A percentile compares a stretch with the other conserved stretches of the same genome.
Conservation (phyloP, 495 filamentous ascomycete genomes). For the Penicillium crystallinum region DNA sequence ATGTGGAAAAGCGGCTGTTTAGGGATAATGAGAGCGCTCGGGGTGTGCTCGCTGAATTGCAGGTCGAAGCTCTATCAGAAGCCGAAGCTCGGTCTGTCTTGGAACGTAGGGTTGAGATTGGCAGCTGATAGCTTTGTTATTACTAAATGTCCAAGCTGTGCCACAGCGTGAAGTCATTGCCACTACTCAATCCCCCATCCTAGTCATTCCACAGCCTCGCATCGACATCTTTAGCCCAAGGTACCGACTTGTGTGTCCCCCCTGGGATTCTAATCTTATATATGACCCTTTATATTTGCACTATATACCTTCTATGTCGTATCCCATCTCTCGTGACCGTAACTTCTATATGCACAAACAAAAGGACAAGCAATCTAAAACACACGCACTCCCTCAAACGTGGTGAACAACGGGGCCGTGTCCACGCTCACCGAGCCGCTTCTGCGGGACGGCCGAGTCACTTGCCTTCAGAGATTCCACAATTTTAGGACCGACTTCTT, state of each 20-base stretch:
- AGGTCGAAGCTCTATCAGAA: constrained; percentile 59
- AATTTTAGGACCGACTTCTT: constrained; percentile 55
- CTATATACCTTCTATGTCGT: not conserved
- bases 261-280: not conserved
- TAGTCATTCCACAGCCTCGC: not conserved
- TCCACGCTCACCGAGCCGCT: constrained; percentile 28
- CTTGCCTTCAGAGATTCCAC: constrained; percentile 27
- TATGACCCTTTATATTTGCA: not conserved
- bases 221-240: not conserved
- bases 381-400: constrained; percentile 4
- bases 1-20: constrained; percentile 73
- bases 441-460: constrained; percentile 8
- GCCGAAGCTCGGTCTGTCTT: constrained; percentile 72
- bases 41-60: constrained; percentile 62
- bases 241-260: not conserved
- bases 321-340: not conserved
- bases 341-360: not conserved
- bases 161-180: not conserved
- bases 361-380: not conserved
- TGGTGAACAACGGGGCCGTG: constrained; percentile 36
- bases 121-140: constrained; percentile 5
- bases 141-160: not conserved
- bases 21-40: constrained; percentile 75
- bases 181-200: not conserved
- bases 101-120: constrained; percentile 69